Conservation (phyloP, 2,329 filamentous ascomycete species). For the Colletotrichum sp. region DNA sequence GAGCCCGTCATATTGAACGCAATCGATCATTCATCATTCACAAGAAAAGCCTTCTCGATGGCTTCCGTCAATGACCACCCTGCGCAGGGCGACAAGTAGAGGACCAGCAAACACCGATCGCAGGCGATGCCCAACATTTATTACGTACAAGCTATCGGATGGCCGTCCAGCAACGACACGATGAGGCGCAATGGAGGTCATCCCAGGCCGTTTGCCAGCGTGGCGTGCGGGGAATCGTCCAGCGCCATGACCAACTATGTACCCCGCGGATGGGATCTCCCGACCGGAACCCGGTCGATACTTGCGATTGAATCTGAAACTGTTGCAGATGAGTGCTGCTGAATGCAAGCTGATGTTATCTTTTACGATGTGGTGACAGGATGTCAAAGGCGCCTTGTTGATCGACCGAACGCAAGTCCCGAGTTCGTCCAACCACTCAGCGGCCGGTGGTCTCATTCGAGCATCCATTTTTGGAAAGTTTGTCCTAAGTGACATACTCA, state of each 20-base stretch:
- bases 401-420: background rate
- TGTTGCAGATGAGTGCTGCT: background rate
- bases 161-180: background rate
- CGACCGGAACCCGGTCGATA: background rate
- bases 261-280: background rate
- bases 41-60: background rate
- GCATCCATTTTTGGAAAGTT: background rate
- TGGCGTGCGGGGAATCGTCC: constrained; percentile 11
- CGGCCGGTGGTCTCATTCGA: background rate
- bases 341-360: background rate
- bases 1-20: background rate
- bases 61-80: background rate
- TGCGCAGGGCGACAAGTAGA: background rate
- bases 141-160: background rate
- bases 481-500: background rate
- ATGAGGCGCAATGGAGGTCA: background rate
- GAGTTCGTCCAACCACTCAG: background rate
- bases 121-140: background rate
- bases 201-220: background rate
- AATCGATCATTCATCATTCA: background rate
- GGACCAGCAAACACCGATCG: background rate
- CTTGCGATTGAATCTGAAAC: background rate
- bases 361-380: background rate
- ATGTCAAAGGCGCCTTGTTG: background rate
- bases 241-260: background rate